phyloP scores from a whole-genome alignment of 129 eudicot genomes.

The Pittosporum tobira region DNA sequence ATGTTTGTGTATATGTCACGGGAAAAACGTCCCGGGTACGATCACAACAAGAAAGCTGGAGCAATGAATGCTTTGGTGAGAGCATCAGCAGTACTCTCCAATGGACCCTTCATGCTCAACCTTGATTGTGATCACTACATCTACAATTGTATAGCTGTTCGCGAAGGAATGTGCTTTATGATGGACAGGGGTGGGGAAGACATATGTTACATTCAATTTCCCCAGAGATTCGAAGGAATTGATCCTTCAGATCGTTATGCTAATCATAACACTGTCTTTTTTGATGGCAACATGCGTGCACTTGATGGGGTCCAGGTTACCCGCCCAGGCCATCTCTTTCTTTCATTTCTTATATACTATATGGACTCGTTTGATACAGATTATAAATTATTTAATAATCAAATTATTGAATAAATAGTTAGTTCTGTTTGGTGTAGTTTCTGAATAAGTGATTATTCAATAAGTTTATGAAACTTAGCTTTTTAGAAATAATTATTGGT shows the following conservation, averaged over 20 bases:
- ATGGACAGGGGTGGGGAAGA: constrained; percentile 93
- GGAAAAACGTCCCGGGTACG: constrained; percentile 85
- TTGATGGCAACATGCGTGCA: constrained; percentile 92
- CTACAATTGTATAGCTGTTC: constrained; percentile 50
- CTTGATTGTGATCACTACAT: constrained; percentile 82
- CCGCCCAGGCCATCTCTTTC: neutral
- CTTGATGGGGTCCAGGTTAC: constrained; percentile 81
- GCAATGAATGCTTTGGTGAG: constrained; percentile 93
- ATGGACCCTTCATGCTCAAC: constrained; percentile 81
- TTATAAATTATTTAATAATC: no score
- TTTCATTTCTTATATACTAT: neutral
- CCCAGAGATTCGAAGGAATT: constrained; percentile 91
- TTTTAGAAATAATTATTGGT: no score
- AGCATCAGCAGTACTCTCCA: constrained; percentile 70
- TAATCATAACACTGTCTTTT: constrained; percentile 78
- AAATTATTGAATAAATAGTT: no score
- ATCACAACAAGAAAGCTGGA: constrained; percentile 98
- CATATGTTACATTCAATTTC: constrained; percentile 85
- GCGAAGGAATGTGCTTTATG: constrained; percentile 98
- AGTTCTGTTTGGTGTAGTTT: no score
- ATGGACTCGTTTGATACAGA: no score
- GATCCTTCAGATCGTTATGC: constrained; percentile 97
- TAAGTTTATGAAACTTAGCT: no score
- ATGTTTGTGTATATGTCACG: constrained; percentile 90
- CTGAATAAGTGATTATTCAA: no score